Conservation (phyloP, 257 asterid species). For the Solanum chmielewskii region DNA sequence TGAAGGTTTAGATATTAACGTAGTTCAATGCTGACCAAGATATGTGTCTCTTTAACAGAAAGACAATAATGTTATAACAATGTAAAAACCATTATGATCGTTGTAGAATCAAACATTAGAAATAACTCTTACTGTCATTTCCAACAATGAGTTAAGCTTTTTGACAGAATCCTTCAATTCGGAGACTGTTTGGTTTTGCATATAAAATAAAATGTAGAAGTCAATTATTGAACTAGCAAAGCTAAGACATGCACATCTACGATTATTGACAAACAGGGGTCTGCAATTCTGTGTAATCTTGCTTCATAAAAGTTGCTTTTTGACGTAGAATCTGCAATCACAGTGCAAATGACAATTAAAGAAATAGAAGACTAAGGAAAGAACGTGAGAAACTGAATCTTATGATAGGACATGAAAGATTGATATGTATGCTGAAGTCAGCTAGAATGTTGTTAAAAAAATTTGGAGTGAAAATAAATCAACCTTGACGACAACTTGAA, state of each 20-base stretch:
- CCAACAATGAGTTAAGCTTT: conserved; percentile 94
- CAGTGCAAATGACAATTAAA: conserved; percentile 32
- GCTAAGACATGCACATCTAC: no score
- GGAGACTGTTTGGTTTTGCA: conserved; percentile 83
- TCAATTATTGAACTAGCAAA: background rate
- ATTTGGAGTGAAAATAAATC: conserved; percentile 12
- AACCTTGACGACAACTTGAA: conserved; percentile 97
- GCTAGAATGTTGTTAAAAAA: background rate
- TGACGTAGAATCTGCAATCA: conserved; percentile 17
- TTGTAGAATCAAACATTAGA: background rate
- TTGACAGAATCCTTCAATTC: conserved; percentile 94
- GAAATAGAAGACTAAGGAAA: conserved; percentile 4
- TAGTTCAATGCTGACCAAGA: conserved; percentile 89
- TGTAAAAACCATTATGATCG: background rate
- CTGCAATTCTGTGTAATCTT: no score
- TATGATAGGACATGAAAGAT: background rate
- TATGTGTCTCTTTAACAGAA: conserved; percentile 78
- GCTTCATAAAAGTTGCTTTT: no score
- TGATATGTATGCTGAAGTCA: background rate
- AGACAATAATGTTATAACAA: conserved; percentile 7
- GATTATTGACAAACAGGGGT: no score
- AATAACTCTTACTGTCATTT: conserved; percentile 74
- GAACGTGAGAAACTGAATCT: background rate
- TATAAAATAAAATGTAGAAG: conserved; percentile 7
- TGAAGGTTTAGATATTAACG: conserved; percentile 71